Conservation (phyloP, 805 yeast species). For the Candida methanosorbosa region DNA sequence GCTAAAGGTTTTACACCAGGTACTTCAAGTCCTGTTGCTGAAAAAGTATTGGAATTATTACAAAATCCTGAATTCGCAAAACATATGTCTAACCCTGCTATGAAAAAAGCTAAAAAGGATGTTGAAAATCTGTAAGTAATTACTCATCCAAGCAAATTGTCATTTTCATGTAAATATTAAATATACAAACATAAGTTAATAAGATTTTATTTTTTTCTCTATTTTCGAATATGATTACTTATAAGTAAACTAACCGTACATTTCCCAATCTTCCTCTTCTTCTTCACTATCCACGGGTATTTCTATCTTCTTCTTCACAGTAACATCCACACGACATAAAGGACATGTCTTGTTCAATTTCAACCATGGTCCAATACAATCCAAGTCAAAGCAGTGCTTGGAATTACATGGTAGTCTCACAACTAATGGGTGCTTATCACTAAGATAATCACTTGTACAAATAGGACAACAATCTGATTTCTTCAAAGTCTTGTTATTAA, state of each 20-base stretch:
- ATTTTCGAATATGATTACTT: no score
- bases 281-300: conserved; percentile 40
- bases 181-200: no score
- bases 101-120: neutral
- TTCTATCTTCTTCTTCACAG: conserved; percentile 35
- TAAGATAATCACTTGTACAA: conserved; percentile 64
- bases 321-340: conserved; percentile 68
- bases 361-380: conserved; percentile 89
- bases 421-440: conserved; percentile 71
- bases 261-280: conserved; percentile 68
- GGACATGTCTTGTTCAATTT: conserved; percentile 73
- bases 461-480: conserved; percentile 69
- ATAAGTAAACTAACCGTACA: conserved; percentile 66
- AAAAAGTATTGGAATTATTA: conserved; percentile 63
- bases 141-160: no score
- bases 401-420: conserved; percentile 64
- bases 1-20: conserved; percentile 3
- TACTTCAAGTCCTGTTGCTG: conserved; percentile 41
- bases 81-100: conserved; percentile 25
- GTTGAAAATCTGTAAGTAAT: neutral
- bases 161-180: no score
- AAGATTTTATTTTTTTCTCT: no score
- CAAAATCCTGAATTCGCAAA: conserved; percentile 62
- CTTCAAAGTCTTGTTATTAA: conserved; percentile 32
- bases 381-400: conserved; percentile 75